Percentiles rank a stretch among this genome's conserved stretches.
phyloP scores from a whole-genome alignment of 192 early-diverging fungal species.

The Coemansia sp. region DNA sequence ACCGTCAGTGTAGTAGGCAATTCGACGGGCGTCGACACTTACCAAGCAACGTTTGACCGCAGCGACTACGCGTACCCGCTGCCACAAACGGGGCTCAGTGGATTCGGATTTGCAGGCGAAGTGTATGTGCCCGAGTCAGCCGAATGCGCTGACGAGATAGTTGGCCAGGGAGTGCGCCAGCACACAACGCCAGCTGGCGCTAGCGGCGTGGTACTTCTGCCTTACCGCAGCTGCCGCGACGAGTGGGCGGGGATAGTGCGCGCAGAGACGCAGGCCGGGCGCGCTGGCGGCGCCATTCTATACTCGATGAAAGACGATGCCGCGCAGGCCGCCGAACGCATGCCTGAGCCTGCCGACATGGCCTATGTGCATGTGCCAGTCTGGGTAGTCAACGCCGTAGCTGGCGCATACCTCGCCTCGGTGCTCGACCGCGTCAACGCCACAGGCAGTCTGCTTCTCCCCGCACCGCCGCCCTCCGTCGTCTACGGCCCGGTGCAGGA shows the following conservation, averaged over 20 bases:
- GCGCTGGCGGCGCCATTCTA: constrained; percentile 31
- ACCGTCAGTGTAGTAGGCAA: constrained; percentile 35
- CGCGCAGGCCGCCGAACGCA: constrained; percentile 35
- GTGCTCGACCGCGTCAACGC: constrained; percentile 10
- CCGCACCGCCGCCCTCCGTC: constrained; percentile 14
- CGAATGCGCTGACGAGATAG: constrained; percentile 31
- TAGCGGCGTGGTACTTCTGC: constrained; percentile 40
- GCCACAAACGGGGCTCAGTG: constrained; percentile 27
- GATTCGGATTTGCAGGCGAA: constrained; percentile 38
- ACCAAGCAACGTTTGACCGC: constrained; percentile 44
- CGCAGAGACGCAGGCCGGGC: constrained; percentile 11
- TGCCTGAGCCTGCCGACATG: constrained; percentile 5
- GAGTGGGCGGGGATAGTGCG: constrained; percentile 33
- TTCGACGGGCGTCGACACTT: constrained; percentile 1
- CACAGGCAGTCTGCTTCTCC: not conserved
- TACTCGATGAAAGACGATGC: constrained; percentile 48
- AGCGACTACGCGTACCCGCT: constrained; percentile 44
- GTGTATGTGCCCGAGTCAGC: constrained; percentile 28
- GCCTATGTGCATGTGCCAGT: constrained; percentile 26
- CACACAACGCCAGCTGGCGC: not conserved
- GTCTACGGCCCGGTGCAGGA: constrained; percentile 16
- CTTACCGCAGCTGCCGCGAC: constrained; percentile 29
- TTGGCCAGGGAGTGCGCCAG: not conserved
- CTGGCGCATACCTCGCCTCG: constrained; percentile 23
- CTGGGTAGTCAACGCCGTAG: constrained; percentile 41